These are phyloP conservation scores for Vickermania ingenoplastis DNA, from an alignment of 208 protist species.

Conservation along the genomic window DNA sequence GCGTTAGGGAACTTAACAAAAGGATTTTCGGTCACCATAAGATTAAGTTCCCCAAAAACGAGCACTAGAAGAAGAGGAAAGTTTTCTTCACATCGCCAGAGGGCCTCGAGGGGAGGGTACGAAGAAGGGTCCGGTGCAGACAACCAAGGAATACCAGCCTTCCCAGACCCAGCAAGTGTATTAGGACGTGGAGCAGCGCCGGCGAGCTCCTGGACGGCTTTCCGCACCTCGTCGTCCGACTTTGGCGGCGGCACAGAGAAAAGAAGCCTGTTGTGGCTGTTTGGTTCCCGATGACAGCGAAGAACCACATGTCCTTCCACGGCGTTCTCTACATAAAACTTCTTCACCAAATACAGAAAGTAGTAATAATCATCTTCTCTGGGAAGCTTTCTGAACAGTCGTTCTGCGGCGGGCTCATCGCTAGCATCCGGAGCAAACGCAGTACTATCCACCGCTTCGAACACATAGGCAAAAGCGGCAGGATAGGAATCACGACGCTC, in stretches of 20 bases:
- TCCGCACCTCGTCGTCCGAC: constrained; percentile 54
- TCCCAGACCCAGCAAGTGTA: not conserved
- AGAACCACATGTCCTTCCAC: constrained; percentile 83
- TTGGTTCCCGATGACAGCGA: constrained; percentile 58
- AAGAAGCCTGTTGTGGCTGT: constrained; percentile 36
- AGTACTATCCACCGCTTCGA: constrained; percentile 31
- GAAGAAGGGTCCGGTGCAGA: not conserved
- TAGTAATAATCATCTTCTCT: constrained; percentile 49
- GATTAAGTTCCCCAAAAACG: constrained; percentile 81
- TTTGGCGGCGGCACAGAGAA: constrained; percentile 74
- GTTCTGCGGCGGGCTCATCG: not conserved
- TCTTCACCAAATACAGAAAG: constrained; percentile 67
- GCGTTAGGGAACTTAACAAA: constrained; percentile 75
- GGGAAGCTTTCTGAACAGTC: constrained; percentile 9
- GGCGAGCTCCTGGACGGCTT: constrained; percentile 8
- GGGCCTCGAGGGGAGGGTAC: constrained; percentile 64
- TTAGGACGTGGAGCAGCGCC: no score
- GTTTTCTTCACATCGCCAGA: constrained; percentile 77
- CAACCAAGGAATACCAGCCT: constrained; percentile 1
- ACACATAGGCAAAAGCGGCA: constrained; percentile 53
- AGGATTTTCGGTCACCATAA: constrained; percentile 72
- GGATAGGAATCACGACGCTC: constrained; percentile 68
- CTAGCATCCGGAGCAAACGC: constrained; percentile 17
- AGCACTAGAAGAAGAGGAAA: constrained; percentile 61
- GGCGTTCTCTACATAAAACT: constrained; percentile 78